Evolutionary conservation across 2,329 filamentous ascomycete species (phyloP).

Genomic region (Daldinia sp.): DNA sequence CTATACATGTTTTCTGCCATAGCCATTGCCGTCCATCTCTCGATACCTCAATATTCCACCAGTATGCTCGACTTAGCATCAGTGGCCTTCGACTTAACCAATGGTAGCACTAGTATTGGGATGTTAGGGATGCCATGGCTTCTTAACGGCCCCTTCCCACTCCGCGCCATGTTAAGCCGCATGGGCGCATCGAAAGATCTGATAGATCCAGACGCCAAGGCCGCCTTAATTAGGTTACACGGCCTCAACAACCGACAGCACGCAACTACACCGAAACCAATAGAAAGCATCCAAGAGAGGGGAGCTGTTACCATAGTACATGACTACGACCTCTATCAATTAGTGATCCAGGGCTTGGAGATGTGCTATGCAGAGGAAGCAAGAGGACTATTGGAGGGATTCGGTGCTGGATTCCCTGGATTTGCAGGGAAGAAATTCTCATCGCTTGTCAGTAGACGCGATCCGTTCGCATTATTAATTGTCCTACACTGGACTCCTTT

Average conservation of each 20-base stretch:
- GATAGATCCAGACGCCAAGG: slow-evolving; percentile 33
- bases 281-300: neutral
- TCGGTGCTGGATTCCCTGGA: slow-evolving; percentile 45
- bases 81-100: slow-evolving; percentile 42
- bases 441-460: slow-evolving; percentile 41
- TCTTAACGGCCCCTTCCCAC: slow-evolving; percentile 39
- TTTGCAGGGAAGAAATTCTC: slow-evolving; percentile 46
- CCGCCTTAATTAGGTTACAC: slow-evolving; percentile 37
- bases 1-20: slow-evolving; percentile 47
- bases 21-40: slow-evolving; percentile 43
- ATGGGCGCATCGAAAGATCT: slow-evolving; percentile 35
- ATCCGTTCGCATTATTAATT: slow-evolving; percentile 50
- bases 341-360: slow-evolving; percentile 42
- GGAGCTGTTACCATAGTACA: neutral
- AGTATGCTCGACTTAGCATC: slow-evolving; percentile 37
- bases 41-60: slow-evolving; percentile 40
- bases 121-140: slow-evolving; percentile 39
- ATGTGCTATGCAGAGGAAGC: slow-evolving; percentile 49
- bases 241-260: slow-evolving; percentile 37
- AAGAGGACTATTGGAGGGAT: slow-evolving; percentile 45
- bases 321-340: slow-evolving; percentile 33
- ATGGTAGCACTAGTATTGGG: slow-evolving; percentile 41
- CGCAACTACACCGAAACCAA: neutral
- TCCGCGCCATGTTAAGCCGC: slow-evolving; percentile 38
- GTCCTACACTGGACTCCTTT: slow-evolving; percentile 51